Base-by-base conservation (phyloP, 331 rosid species). In the Stylosanthes scabra region DNA sequence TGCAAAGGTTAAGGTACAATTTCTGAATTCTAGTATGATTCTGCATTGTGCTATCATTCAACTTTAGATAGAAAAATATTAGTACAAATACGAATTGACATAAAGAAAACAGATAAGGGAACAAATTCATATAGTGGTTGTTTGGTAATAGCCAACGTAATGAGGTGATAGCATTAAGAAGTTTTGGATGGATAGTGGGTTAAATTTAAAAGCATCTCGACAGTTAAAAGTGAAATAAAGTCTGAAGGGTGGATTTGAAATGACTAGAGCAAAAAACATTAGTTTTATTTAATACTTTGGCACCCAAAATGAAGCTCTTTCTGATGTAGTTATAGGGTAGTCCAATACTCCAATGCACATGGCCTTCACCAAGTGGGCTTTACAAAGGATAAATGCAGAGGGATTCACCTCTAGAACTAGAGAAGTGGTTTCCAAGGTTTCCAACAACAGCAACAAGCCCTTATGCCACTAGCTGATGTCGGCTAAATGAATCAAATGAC, bases 201-300 rank as follows among this genome's bases (percentile, higher is more conserved):
- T 6, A 20, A 52, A 52, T 16, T 54, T 40, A 56, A 55, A 39
- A 69, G 9, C 45, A 16, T 37, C 29, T 49, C 16, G 9, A 52
- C 60, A 66, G 6, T 20, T 51, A 50, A 46, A 14, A 66, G 2
- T 66, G 46, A 34, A 54, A 63, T 25, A 45, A 54, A 74, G 14
- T 41, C 31, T 63, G 28, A 9, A 8, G 9, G 56, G 46, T 66
- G 44, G 9, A 31, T 34, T 13, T 14, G 11, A 14, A 65, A 29
- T 13, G 29, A 29, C 50, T 5, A n/a, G 29, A 12, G 31, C 29
- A 59, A 58, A 57, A 20, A 5, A 44, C 66, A 14, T n/a, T 8
- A 51, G 45, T 57, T 27, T 11, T n/a, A 42, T 27, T 27, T 25
- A 27, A 41, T 25, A 16, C 28, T 41, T 58, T 57, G 31, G 41